These are phyloP conservation scores for Saprolegnia diclina DNA, from an alignment of 352 stramenopile species.

Conservation along the genomic window DNA sequence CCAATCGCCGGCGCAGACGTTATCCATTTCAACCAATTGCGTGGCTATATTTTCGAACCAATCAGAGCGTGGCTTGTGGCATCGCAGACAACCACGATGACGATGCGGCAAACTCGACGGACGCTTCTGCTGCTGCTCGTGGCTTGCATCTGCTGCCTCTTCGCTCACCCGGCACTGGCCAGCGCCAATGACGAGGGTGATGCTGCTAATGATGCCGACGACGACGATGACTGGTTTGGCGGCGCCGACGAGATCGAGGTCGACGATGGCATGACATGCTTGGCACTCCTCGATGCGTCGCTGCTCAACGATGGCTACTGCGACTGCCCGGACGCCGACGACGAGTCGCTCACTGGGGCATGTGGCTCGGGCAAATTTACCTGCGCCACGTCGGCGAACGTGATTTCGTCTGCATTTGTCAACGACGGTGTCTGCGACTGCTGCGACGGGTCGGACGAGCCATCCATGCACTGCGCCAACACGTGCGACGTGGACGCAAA, in stretches of 20 bases:
- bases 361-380: conserved; percentile 43
- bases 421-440: conserved; percentile 95
- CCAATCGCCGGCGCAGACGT: no score
- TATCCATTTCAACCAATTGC: no score
- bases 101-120: no score
- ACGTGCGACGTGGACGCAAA: conserved; percentile 30
- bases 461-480: conserved; percentile 33
- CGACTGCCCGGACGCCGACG: conserved; percentile 86
- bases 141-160: not conserved
- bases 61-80: no score
- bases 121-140: no score
- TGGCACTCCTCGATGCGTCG: not conserved
- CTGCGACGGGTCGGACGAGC: conserved; percentile 94
- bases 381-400: conserved; percentile 27
- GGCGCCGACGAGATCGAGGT: not conserved
- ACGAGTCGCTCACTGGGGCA: conserved; percentile 84
- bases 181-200: not conserved
- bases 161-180: not conserved
- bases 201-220: not conserved
- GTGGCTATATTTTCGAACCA: no score
- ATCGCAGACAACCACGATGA: no score
- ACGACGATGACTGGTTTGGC: conserved; percentile 2
- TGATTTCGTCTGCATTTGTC: conserved; percentile 58
- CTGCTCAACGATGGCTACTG: conserved; percentile 91
- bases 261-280: not conserved